Base-by-base conservation (phyloP, 768 basidiomycete genomes). In the Saitozyma sp. region DNA sequence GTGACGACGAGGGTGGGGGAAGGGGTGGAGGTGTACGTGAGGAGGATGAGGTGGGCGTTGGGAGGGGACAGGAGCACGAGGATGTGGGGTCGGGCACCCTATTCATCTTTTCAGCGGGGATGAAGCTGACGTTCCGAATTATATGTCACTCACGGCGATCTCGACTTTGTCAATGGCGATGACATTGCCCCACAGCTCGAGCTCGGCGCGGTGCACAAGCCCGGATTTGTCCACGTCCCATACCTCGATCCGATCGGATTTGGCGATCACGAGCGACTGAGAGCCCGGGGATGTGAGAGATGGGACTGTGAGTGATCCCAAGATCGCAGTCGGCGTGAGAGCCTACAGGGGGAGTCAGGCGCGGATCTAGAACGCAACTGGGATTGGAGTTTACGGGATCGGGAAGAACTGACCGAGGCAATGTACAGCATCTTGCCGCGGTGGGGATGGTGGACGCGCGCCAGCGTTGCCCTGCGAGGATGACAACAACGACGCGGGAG, bases 181-280 rank as follows among this genome's bases (percentile, higher is more conserved):
- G 8, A 77, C 59, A 43, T 60, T 74, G n/a, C 78, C 78, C 78
- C 78, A 79, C 2, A 77, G 58, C 37, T 73, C 68, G 3, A 74
- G 63, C 51, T 69, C 69, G 41, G 54, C 60, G 9, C 53, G 43
- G 50, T 69, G 49, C 2, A 67, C 63, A 16, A 79, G 59, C 14
- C 76, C 78, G 7, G 63, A 45, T 9, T 17, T 16, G 11, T 56
- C 55, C 9, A 68, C 64, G 59, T 75, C 67, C 71, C 71, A 76
- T 39, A 76, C 67, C 49, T 79, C 78, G 14, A 79, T 42, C 17
- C 63, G 57, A 60, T 77, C 74, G 6, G 75, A 73, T 40, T 74
- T 74, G 8, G 78, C 78, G 8, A 76, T 55, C 10, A 77, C 53
- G n/a, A 79, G 59, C 2, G 75, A 75, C 8, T 62, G 49, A 11